Evolutionary conservation across 768 basidiomycete genomes (phyloP), one percentile per base, ranked within the genome.

Genomic region (Tricholoma sp.): DNA sequence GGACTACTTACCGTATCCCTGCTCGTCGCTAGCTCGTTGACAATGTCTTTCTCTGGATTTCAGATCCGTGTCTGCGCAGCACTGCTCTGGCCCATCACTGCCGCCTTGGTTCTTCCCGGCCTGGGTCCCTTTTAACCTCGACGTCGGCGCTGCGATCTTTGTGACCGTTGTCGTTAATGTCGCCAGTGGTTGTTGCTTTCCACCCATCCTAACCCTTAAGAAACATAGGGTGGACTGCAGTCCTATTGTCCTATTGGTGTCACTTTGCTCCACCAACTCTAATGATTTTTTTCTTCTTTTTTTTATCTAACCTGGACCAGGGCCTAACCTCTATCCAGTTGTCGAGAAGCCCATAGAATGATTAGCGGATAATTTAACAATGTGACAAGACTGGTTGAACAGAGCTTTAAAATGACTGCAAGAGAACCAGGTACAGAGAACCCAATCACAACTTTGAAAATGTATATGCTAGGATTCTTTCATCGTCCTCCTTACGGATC

Each of bases 401-500:
- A 42, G 18, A 7, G 39, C 13, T 39, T 57, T 11, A 20, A 42
- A 42, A 42, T 42, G 44, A 28, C 44, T 45, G 44, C 44, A 45
- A 24, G 24, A 45, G 15, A 45, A 45, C 44, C 44, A 45, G 44
- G 44, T 28, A 45, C 44, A 45, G 41, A 45, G 44, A 45, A 45
- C 11, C 12, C 24, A 45, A 45, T 24, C 24, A 45, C 44, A 17
- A 45, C 41, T 45, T 54, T 45, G 31, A 31, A n/a, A 55, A 33
- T 34, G 54, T 24, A 11, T 33, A 45, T 12, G 33, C 31, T 31
- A 55, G 39, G 20, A 61, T 45, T 37, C 59, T 18, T 47, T 37
- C 37, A 44, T 63, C 61, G 47, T 60, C 59, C 54, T 58, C 54
- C 49, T 58, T 53, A 18, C 42, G 50, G 32, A 62, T 62, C 39